phyloP scores from a whole-genome alignment of 805 yeast species.

The Candida lessepsii region DNA sequence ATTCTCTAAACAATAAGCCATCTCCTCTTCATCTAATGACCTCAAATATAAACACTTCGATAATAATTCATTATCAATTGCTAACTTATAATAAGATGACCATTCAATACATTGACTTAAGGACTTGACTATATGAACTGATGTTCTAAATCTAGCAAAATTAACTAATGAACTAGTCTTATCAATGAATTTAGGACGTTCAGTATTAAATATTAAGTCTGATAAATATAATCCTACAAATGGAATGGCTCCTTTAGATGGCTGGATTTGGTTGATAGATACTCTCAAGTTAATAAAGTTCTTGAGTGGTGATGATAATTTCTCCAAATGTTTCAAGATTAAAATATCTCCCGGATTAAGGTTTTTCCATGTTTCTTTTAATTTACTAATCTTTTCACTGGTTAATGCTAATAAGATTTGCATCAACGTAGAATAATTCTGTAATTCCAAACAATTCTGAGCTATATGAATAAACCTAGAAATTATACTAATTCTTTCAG shows the following conservation, averaged over 20 bases:
- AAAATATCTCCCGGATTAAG: slow-evolving; percentile 71
- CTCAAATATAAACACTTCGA: slow-evolving; percentile 83
- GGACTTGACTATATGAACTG: slow-evolving; percentile 74
- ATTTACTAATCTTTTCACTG: slow-evolving; percentile 56
- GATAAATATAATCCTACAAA: slow-evolving; percentile 83
- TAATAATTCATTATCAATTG: slow-evolving; percentile 59
- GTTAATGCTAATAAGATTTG: slow-evolving; percentile 82
- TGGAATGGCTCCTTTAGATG: slow-evolving; percentile 80
- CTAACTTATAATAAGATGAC: slow-evolving; percentile 65
- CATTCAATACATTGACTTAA: slow-evolving; percentile 82
- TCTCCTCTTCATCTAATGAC: slow-evolving; percentile 70
- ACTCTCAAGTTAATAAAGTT: slow-evolving; percentile 69
- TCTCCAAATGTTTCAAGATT: slow-evolving; percentile 65
- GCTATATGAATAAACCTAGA: slow-evolving; percentile 88
- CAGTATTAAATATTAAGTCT: slow-evolving; percentile 75
- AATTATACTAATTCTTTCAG: slow-evolving; percentile 65
- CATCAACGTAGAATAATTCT: slow-evolving; percentile 84
- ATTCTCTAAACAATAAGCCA: slow-evolving; percentile 33
- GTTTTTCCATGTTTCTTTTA: slow-evolving; percentile 70
- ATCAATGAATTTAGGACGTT: slow-evolving; percentile 49
- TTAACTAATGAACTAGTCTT: slow-evolving; percentile 53
- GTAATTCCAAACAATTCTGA: slow-evolving; percentile 64
- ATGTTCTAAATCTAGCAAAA: slow-evolving; percentile 71
- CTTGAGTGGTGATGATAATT: slow-evolving; percentile 68
- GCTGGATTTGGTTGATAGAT: slow-evolving; percentile 57